Base-by-base conservation (phyloP, 768 basidiomycete species). In the Dacryopinax primogenitus region DNA sequence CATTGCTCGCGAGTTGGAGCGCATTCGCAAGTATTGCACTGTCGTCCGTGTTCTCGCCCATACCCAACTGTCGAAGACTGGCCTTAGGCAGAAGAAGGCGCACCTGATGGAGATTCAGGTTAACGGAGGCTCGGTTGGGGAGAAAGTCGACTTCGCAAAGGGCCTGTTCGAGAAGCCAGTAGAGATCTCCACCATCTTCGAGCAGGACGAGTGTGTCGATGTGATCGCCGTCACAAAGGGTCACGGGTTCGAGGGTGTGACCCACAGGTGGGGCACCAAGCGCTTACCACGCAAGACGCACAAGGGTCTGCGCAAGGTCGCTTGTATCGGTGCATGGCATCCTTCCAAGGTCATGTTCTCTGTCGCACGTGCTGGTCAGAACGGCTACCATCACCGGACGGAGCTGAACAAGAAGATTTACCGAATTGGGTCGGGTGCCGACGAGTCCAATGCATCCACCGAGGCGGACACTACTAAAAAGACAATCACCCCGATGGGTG, bases 41-140 rank as follows among this genome's bases (percentile, higher is more conserved):
- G 94, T 99, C 73, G 96, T 99, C 76, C 93, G 96, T 79, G 91
- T 98, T 72, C 90, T 99, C 70, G 94, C 93, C 68, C 96, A 99
- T 85, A 96, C 96, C 70, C 96, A 99, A 77, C 88, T 97, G 77
- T 86, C 90, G 82, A 93, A 94, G 84, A 99, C 96, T 36, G 92
- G 93, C 72, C 87, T 99, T 73, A 83, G 81, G 72, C 96, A 98
- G 82, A 99, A 98, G 90, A 98, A 93, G 83, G 96, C 96, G 26
- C 96, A 99, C 79, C 83, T 99, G 62, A 97, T 98, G 94, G 96
- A 99, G 82, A 96, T 99, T 77, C 95, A 99, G 79, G 86, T 99
- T 73, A 98, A 99, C 79, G 96, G 96, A 77, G 96, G 96, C 66
- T 86, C 86, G 36, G 76, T 97, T 69, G 84, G 93, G 33, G 94